Percentiles rank a stretch among this genome's conserved stretches.
These are phyloP conservation scores for Diospyros lotus DNA, from an alignment of 148 eudicot genomes.

Conservation along the genomic window DNA sequence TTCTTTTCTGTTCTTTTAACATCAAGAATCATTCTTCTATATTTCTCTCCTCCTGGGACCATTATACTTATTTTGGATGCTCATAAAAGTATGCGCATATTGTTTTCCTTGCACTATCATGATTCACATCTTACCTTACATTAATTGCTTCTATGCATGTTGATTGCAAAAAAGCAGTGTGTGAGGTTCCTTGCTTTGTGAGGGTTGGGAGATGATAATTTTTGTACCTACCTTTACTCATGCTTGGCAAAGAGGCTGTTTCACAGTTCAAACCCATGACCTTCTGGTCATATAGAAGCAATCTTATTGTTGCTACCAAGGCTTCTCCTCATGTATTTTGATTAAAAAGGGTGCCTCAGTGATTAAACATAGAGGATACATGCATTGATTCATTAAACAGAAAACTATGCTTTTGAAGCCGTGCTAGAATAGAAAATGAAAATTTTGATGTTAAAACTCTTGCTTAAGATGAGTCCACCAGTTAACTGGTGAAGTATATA, in stretches of 20 bases:
- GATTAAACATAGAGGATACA: neutral
- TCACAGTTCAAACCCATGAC: too few species aligned
- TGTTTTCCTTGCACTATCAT: conserved; percentile 4
- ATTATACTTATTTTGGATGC: too few species aligned
- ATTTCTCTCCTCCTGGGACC: neutral
- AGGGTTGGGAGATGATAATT: too few species aligned
- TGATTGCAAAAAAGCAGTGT: too few species aligned
- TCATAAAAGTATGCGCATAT: neutral
- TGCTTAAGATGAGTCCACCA: conserved; percentile 1
- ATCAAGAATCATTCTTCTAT: neutral
- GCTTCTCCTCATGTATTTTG: too few species aligned
- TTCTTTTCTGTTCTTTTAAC: neutral
- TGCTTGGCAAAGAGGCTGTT: too few species aligned
- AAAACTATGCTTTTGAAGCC: neutral
- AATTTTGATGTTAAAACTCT: neutral
- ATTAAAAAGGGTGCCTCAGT: too few species aligned
- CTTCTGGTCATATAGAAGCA: too few species aligned
- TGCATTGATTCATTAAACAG: neutral
- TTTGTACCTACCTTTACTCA: too few species aligned
- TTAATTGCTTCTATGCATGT: neutral
- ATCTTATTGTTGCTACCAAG: too few species aligned
- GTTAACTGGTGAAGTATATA: neutral
- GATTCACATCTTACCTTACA: neutral
- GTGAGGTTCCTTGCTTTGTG: too few species aligned
- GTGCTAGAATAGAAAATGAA: neutral